Percentiles rank a stretch among this genome's conserved stretches.
phyloP scores from a whole-genome alignment of 1,139 yeast genomes.

The Ogataea hybrid region DNA sequence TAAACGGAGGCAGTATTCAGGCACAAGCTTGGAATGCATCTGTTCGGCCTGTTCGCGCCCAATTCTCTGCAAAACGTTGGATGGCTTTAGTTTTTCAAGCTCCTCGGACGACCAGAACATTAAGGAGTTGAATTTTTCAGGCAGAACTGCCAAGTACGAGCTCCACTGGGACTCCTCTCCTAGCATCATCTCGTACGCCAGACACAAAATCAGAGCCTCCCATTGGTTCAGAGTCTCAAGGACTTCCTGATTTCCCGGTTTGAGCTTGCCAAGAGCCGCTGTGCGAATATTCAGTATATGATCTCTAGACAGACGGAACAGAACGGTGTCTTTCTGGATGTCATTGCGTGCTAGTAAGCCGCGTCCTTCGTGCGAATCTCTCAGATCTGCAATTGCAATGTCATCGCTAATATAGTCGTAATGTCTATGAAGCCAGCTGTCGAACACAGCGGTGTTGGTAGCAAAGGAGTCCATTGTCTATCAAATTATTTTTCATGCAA shows the following conservation, averaged over 20 bases:
- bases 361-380: conserved; percentile 66
- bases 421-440: conserved; percentile 49
- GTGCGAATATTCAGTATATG: conserved; percentile 58
- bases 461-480: conserved; percentile 27
- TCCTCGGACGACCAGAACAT: conserved; percentile 74
- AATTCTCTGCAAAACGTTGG: conserved; percentile 64
- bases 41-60: conserved; percentile 68
- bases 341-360: conserved; percentile 68
- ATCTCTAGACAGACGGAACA: conserved; percentile 68
- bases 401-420: conserved; percentile 54
- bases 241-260: conserved; percentile 39
- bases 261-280: conserved; percentile 42
- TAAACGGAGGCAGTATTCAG: conserved; percentile 35
- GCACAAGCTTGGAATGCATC: conserved; percentile 45
- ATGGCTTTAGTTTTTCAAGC: conserved; percentile 57
- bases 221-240: conserved; percentile 56
- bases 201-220: conserved; percentile 70
- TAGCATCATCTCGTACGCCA: conserved; percentile 55
- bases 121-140: conserved; percentile 60
- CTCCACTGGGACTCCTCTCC: conserved; percentile 56
- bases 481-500: conserved; percentile 1
- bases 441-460: conserved; percentile 41
- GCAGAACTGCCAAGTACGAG: conserved; percentile 70
- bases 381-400: conserved; percentile 56
- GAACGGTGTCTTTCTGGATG: conserved; percentile 54